Conservation (phyloP, 2,329 filamentous ascomycete species). For the Microsporum canis region DNA sequence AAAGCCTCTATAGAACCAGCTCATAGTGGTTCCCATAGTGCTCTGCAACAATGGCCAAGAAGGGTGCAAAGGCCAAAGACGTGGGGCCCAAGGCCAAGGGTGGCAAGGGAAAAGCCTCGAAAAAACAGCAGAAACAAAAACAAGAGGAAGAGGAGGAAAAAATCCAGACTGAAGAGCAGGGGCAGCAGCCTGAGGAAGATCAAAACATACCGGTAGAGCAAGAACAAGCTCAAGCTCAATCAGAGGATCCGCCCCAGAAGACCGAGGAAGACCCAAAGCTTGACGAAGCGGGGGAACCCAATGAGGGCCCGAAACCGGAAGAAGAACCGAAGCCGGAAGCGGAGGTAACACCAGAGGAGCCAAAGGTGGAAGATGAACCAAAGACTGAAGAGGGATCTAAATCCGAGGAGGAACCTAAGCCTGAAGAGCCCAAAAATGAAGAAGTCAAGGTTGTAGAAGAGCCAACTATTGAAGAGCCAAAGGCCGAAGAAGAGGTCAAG, state of each 20-base stretch:
- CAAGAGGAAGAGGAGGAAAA: slow-evolving; percentile 5
- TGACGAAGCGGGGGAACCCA: background rate
- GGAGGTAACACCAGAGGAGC: background rate
- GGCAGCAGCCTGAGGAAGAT: background rate
- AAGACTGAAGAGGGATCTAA: background rate
- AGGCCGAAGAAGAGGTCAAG: background rate
- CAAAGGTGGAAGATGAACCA: background rate
- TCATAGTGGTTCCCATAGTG: background rate
- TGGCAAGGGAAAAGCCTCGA: slow-evolving; percentile 10
- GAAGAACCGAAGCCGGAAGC: background rate
- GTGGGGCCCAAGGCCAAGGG: slow-evolving; percentile 12
- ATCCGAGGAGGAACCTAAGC: background rate
- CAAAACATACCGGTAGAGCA: background rate
- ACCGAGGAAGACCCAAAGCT: background rate
- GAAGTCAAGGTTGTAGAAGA: background rate
- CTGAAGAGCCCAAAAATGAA: background rate
- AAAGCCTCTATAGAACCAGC: background rate
- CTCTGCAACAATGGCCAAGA: slow-evolving; percentile 10
- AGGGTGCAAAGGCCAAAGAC: slow-evolving; percentile 8
- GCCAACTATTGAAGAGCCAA: background rate
- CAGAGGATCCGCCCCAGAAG: background rate
- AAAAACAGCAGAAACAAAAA: slow-evolving; percentile 10
- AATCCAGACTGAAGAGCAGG: slow-evolving; percentile 1
- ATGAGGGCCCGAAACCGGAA: background rate
- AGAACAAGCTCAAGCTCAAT: slow-evolving; percentile 7